phyloP scores from a whole-genome alignment of 371 early-diverging fungal genomes.

The Entomophthora muscae region DNA sequence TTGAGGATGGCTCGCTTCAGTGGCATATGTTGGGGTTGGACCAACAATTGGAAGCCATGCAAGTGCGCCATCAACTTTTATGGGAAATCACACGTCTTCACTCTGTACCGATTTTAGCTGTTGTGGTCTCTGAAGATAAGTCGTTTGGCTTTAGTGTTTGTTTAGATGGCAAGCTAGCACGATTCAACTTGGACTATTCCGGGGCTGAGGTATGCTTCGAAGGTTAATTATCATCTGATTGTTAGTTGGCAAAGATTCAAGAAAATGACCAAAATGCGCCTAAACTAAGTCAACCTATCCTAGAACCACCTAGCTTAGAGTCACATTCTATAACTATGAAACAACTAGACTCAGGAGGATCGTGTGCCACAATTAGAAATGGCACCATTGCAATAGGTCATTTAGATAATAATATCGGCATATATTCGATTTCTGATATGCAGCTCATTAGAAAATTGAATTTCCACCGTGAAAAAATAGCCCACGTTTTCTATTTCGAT shows the following conservation, averaged over 20 bases:
- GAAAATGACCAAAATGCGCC: too few relatives aligned
- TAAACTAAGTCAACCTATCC: background rate
- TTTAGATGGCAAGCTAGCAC: background rate
- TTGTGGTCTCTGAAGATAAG: background rate
- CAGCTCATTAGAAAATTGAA: background rate
- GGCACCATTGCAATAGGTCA: background rate
- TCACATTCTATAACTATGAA: background rate
- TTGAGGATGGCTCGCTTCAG: background rate
- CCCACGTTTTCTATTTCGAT: background rate
- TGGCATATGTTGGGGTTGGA: background rate
- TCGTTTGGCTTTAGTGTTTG: background rate
- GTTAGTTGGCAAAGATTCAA: too few relatives aligned
- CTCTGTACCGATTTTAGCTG: background rate
- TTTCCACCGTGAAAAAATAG: background rate
- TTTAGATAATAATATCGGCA: background rate
- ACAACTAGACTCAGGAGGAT: background rate
- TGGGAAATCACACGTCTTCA: background rate
- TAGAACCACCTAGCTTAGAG: background rate
- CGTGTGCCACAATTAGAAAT: background rate
- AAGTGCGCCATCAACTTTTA: background rate
- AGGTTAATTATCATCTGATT: too few relatives aligned
- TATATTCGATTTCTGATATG: background rate
- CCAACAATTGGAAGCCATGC: background rate
- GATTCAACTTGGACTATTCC: background rate
- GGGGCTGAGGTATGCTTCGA: background rate